Evolutionary conservation across 2,329 filamentous ascomycete species (phyloP), one percentile per base, ranked within the genome.

Genomic region (Macrophomina phaseolina): DNA sequence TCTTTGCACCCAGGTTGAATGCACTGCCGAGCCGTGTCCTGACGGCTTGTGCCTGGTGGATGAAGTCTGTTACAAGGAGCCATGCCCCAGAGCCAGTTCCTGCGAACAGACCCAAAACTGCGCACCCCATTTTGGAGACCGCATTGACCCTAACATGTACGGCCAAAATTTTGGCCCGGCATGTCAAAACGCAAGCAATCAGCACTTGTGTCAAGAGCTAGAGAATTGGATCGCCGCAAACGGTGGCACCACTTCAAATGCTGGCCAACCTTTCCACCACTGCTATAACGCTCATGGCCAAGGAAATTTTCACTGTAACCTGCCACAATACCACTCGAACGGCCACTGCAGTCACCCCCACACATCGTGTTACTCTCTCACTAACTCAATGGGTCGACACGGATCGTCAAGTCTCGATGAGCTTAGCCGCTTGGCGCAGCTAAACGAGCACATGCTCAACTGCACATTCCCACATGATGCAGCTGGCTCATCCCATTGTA

Each of bases 1-100:
- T 14, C 68, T 72, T 23, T 79, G 77, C 69, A 70, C 73, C 45
- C 75, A 78, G 45, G 74, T 74, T 7, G 74, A 77, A 30, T 79
- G 77, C 65, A 75, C 73, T 32, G 76, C 78, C 63, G 40, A 69
- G 34, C 69, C 75, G 16, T 76, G 69, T 67, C 73, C 74, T 9
- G 71, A 74, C 42, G 67, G 73, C 40, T 70, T 74, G 36, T 79
- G 77, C 71, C 75, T 73, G 68, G 77, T 76, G 56, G 73, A 75
- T 65, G 73, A 75, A 68, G 55, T 68, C 32, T 68, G 62, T 30
- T 49, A 52, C 18, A 55, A 66, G 46, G 42, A 64, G 42, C 62
- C 53, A 9, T 65, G 55, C 30, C 66, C 66, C 5, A 42, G 60
- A 34, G 66, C 52, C 40, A 58, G 46, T 32, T 53, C 65, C 28